Evolutionary conservation across 768 basidiomycete species (phyloP), one percentile per base, ranked within the genome.

Genomic region (Tricholoma saponaceum): DNA sequence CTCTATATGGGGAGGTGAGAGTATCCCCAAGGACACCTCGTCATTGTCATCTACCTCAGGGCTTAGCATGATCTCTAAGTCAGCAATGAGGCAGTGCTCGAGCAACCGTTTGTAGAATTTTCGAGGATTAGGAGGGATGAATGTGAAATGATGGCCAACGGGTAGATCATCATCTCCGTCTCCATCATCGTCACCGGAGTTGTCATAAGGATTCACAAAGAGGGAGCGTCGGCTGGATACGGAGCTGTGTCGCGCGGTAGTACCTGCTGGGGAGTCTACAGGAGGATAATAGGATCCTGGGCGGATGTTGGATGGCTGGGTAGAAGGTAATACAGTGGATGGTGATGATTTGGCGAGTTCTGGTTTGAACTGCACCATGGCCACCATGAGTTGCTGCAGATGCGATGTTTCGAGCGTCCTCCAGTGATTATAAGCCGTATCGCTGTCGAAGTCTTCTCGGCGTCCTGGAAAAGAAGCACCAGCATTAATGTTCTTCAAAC

Each of bases 11-110:
- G 81, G 69, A 1, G 81, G 67, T 3, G 92, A 92, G 16, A 99
- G 73, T 56, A 99, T 98, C 6, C 92, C 91, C 35, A 98, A 76
- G 0, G 95, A 92, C 14, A 99, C 96, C 74, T 98, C 95, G 62
- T 98, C 92, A 63, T 92, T 90, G 63, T 94, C 92, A 47, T 93
- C 89, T n/a, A 98, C 87, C 57, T 90, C 89, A 4, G 92, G 89
- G 47, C 89, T 89, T 51, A 89, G 79, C 90, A 99, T 93, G 35
- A 86, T 83, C 66, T 93, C 92, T 57, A 98, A 76, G 69, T 99
- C 97, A 25, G 82, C 80, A 23, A 87, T 79, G 47, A 99, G 83
- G 67, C 94, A 94, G 55, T 83, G 77, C 68, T 92, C 87, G 26
- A 97, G 80, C 14, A 98, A 79, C 10, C 90, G 84, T 61, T 85